Conservation (phyloP, 805 yeast genomes). For the Sungouiozyma intestinalis region DNA sequence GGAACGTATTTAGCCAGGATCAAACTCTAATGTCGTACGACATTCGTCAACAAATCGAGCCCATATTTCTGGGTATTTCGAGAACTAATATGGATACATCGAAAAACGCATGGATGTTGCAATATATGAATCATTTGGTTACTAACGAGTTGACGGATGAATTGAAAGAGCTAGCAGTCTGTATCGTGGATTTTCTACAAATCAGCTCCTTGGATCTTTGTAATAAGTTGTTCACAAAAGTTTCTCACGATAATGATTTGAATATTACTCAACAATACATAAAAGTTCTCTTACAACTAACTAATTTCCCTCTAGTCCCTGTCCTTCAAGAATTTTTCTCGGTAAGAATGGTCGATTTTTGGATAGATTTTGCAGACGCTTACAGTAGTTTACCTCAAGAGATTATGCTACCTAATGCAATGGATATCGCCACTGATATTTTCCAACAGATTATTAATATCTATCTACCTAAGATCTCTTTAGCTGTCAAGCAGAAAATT, state of each 20-base stretch:
- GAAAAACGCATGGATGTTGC: constrained; percentile 25
- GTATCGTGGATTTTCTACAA: constrained; percentile 26
- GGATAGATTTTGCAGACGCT: constrained; percentile 57
- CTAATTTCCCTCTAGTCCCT: constrained; percentile 49
- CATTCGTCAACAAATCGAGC: constrained; percentile 22
- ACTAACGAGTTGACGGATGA: constrained; percentile 23
- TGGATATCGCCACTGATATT: constrained; percentile 29
- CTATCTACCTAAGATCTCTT: constrained; percentile 60
- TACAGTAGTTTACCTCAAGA: constrained; percentile 33
- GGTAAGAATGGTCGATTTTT: constrained; percentile 47
- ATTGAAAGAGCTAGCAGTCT: constrained; percentile 25
- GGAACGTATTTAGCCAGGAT: constrained; percentile 22
- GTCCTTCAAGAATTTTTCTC: constrained; percentile 50
- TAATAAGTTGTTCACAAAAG: constrained; percentile 24
- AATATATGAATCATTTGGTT: constrained; percentile 27
- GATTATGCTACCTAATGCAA: constrained; percentile 18
- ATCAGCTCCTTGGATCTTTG: constrained; percentile 25
- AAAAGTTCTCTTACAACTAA: constrained; percentile 39
- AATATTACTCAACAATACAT: constrained; percentile 30
- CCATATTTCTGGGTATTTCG: constrained; percentile 24
- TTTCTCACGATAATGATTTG: constrained; percentile 4
- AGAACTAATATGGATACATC: constrained; percentile 14
- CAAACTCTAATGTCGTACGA: constrained; percentile 24
- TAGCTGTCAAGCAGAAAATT: constrained; percentile 30
- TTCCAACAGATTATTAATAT: constrained; percentile 45